Percentiles rank a stretch among this genome's conserved stretches.
These are phyloP conservation scores for Peronospora destructor DNA, from an alignment of 352 stramenopile species.

Conservation along the genomic window DNA sequence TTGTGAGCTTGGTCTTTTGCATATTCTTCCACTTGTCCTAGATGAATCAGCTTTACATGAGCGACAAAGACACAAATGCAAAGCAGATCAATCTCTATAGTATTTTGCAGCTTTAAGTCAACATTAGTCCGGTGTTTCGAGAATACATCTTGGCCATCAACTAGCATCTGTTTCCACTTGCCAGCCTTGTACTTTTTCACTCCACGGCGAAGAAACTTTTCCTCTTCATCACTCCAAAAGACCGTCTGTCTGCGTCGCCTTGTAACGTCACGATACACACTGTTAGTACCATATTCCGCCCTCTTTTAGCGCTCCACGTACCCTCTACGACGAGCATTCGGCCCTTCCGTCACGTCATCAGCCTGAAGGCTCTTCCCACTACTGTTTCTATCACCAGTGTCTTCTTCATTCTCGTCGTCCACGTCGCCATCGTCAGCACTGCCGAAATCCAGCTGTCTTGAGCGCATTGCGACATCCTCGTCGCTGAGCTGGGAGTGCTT, in stretches of 20 bases:
- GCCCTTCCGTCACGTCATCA: background rate
- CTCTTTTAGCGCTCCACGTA: background rate
- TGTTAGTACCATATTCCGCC: background rate
- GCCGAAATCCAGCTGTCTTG: constrained; percentile 32
- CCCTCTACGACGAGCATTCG: background rate
- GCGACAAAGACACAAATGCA: background rate
- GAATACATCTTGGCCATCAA: constrained; percentile 35
- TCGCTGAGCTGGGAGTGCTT: background rate
- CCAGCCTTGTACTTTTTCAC: constrained; percentile 37
- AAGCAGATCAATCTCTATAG: too few species aligned
- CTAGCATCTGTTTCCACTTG: constrained; percentile 45
- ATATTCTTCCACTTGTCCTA: constrained; percentile 51
- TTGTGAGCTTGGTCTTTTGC: background rate
- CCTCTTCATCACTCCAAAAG: constrained; percentile 43
- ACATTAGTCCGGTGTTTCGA: constrained; percentile 43
- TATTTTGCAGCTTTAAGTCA: constrained; percentile 50
- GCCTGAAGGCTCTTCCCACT: background rate
- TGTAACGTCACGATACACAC: background rate
- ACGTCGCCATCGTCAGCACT: constrained; percentile 15
- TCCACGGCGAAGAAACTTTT: constrained; percentile 31
- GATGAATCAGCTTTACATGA: background rate
- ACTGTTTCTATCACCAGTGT: background rate
- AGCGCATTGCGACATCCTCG: constrained; percentile 13
- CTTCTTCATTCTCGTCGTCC: constrained; percentile 1
- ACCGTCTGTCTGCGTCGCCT: constrained; percentile 24